These are phyloP conservation scores for Passalora sequoiae DNA, from an alignment of 2,329 filamentous ascomycete species.

Conservation along the genomic window DNA sequence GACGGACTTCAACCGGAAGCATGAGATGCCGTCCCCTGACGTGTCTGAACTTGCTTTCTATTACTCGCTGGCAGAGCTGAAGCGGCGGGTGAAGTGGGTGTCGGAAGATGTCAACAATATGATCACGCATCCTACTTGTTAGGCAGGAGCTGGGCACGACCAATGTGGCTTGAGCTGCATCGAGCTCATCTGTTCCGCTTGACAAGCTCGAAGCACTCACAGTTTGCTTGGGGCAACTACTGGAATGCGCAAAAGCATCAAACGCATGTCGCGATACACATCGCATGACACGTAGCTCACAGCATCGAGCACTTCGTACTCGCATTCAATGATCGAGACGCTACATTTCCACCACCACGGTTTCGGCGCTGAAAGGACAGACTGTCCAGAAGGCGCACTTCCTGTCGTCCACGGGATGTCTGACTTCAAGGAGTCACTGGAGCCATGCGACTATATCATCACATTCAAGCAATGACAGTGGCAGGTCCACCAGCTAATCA, in stretches of 20 bases:
- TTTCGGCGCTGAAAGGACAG: too few species aligned
- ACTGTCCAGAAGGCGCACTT: background rate
- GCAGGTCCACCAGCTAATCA: too few species aligned
- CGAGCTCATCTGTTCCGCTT: background rate
- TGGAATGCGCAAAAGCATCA: too few species aligned
- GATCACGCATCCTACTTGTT: conserved; percentile 1
- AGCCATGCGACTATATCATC: background rate
- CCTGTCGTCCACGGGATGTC: background rate
- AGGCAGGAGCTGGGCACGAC: background rate
- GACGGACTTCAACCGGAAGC: background rate
- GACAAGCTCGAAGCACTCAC: background rate
- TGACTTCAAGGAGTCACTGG: background rate
- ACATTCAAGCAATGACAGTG: too few species aligned
- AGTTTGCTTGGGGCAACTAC: too few species aligned
- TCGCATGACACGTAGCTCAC: too few species aligned
- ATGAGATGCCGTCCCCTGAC: conserved; percentile 3
- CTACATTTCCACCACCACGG: too few species aligned
- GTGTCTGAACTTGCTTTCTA: conserved; percentile 4
- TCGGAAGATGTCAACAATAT: conserved; percentile 6
- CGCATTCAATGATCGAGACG: too few species aligned
- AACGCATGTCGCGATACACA: too few species aligned
- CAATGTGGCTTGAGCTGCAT: background rate
- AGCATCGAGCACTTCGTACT: too few species aligned
- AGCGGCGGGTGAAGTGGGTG: conserved; percentile 9
- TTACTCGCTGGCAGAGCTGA: conserved; percentile 8